Evolutionary conservation across 345 rosid genomes (phyloP).

Genomic region (Chamaenerion angustifolium): DNA sequence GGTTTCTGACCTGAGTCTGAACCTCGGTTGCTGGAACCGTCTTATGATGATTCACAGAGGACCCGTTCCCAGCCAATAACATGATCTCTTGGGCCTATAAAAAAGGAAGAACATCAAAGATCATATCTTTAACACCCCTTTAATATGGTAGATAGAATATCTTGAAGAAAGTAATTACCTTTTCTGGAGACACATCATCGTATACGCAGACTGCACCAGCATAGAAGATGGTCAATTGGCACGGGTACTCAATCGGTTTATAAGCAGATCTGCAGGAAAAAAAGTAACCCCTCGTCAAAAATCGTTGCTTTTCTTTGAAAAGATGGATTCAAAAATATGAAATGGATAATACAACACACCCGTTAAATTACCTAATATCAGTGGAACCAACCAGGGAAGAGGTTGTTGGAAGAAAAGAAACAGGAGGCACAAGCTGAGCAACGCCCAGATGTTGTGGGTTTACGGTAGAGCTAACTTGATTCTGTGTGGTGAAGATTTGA

Average conservation of each 20-base stretch:
- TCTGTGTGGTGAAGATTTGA: constrained; percentile 26
- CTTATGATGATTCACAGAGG: constrained; percentile 14
- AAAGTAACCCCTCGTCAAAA: background rate
- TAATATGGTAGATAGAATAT: no score
- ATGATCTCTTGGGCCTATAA: constrained; percentile 79
- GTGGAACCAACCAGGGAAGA: constrained; percentile 23
- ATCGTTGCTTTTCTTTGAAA: no score
- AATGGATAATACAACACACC: background rate
- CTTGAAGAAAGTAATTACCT: constrained; percentile 28
- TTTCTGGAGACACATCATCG: constrained; percentile 57
- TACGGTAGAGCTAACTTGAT: constrained; percentile 13
- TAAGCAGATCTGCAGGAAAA: constrained; percentile 21
- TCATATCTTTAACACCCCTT: background rate
- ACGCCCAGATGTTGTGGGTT: constrained; percentile 30
- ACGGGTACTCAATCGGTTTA: constrained; percentile 28
- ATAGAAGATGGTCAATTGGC: constrained; percentile 70
- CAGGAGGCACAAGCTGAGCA: constrained; percentile 15
- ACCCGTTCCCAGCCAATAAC: constrained; percentile 56
- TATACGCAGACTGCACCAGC: constrained; percentile 62
- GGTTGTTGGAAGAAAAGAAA: constrained; percentile 20
- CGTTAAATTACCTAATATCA: constrained; percentile 28
- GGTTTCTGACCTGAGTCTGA: constrained; percentile 21
- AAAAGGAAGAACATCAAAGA: background rate
- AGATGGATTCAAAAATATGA: background rate
- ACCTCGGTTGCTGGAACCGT: constrained; percentile 20